Percentiles rank a stretch among this genome's conserved stretches.
Conservation (phyloP, 2,329 filamentous ascomycete genomes). For the Fusarium keratoplasticum region DNA sequence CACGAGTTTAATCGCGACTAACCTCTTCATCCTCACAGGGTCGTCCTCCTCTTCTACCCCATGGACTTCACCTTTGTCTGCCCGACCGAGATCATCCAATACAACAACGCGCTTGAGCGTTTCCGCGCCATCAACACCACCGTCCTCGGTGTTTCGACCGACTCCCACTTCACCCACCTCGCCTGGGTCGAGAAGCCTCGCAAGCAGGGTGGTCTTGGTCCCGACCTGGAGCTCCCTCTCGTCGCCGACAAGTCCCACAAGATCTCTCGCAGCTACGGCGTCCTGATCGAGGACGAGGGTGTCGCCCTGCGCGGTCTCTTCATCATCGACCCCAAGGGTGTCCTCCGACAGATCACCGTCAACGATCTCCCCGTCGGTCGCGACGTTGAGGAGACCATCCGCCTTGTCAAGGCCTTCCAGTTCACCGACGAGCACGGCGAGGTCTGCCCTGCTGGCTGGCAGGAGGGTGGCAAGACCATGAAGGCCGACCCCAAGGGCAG, state of each 20-base stretch:
- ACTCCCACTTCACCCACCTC: slow-evolving; percentile 67
- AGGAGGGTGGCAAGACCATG: slow-evolving; percentile 59
- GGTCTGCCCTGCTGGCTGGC: slow-evolving; percentile 69
- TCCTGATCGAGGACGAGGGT: slow-evolving; percentile 72
- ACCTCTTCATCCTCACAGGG: slow-evolving; percentile 53
- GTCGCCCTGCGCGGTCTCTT: slow-evolving; percentile 73
- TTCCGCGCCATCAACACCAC: slow-evolving; percentile 69
- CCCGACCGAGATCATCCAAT: slow-evolving; percentile 74
- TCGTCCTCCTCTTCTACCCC: slow-evolving; percentile 74
- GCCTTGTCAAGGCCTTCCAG: slow-evolving; percentile 79
- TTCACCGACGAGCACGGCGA: slow-evolving; percentile 88
- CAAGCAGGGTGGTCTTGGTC: slow-evolving; percentile 71
- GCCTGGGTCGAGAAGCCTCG: slow-evolving; percentile 69
- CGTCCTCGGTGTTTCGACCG: slow-evolving; percentile 71
- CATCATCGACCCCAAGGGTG: slow-evolving; percentile 73
- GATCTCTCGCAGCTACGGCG: slow-evolving; percentile 71
- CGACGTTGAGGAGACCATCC: slow-evolving; percentile 72
- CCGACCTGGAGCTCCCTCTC: slow-evolving; percentile 69
- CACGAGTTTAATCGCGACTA: not conserved
- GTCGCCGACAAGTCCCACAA: slow-evolving; percentile 71
- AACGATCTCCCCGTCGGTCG: slow-evolving; percentile 75
- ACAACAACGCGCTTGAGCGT: slow-evolving; percentile 69
- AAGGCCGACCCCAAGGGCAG: slow-evolving; percentile 64
- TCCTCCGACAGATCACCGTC: slow-evolving; percentile 72
- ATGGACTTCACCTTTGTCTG: slow-evolving; percentile 78